Conservation (phyloP, 1,284 basidiomycete species). For the Coniferiporia weirii region DNA sequence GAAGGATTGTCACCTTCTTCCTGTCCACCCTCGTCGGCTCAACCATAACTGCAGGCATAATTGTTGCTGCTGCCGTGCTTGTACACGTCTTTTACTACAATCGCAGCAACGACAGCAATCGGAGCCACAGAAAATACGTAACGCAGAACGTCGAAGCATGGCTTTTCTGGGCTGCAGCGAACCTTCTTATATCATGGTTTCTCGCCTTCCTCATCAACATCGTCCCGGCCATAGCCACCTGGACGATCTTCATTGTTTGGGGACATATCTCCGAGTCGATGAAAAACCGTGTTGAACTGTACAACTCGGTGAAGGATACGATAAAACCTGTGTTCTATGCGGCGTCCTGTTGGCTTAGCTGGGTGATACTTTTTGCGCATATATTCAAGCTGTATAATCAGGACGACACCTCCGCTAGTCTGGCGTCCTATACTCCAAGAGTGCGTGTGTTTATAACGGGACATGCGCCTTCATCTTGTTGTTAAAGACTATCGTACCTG, state of each 20-base stretch:
- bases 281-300: constrained; percentile 62
- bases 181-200: constrained; percentile 70
- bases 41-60: constrained; percentile 52
- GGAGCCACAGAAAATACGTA: constrained; percentile 51
- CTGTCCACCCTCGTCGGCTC: constrained; percentile 72
- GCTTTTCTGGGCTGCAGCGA: constrained; percentile 75
- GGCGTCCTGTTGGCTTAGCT: constrained; percentile 59
- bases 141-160: constrained; percentile 67
- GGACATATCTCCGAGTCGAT: constrained; percentile 67
- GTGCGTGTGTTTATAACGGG: constrained; percentile 23
- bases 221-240: constrained; percentile 48
- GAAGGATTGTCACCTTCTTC: constrained; percentile 49
- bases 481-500: constrained; percentile 3
- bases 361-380: constrained; percentile 61
- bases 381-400: constrained; percentile 53
- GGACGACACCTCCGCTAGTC: constrained; percentile 37
- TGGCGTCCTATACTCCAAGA: constrained; percentile 50
- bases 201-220: constrained; percentile 67
- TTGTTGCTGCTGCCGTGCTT: constrained; percentile 55
- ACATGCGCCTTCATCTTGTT: neutral
- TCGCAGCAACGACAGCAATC: constrained; percentile 36
- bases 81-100: constrained; percentile 67
- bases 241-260: constrained; percentile 55
- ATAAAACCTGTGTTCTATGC: constrained; percentile 66
- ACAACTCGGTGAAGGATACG: constrained; percentile 61